Percentiles rank a stretch among this genome's conserved stretches.
Conservation (phyloP, 2,329 filamentous ascomycete species). For the Samsoniella hepiali region DNA sequence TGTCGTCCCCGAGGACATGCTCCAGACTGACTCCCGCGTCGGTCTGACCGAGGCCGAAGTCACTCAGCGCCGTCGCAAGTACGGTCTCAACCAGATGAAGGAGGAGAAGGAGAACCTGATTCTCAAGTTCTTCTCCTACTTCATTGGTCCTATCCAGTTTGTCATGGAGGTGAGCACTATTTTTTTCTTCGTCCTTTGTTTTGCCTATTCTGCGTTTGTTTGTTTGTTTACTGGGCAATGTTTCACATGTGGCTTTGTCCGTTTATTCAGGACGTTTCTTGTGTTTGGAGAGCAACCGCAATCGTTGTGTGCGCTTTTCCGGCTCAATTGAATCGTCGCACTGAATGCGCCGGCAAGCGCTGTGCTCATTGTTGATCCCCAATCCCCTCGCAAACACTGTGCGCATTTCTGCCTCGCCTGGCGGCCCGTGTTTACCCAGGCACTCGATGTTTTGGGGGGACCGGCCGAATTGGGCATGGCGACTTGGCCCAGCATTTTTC, state of each 20-base stretch:
- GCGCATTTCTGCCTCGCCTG: neutral
- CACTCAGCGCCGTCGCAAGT: constrained; percentile 60
- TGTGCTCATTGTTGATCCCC: neutral
- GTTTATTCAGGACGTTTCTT: neutral
- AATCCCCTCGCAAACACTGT: neutral
- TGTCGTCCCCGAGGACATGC: constrained; percentile 67
- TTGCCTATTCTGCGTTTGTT: neutral
- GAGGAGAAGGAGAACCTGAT: constrained; percentile 84
- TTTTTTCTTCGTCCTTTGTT: constrained; percentile 12
- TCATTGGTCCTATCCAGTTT: constrained; percentile 86
- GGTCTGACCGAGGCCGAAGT: constrained; percentile 75
- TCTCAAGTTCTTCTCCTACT: constrained; percentile 79
- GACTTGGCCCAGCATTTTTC: constrained; percentile 18
- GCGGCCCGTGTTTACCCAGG: constrained; percentile 9
- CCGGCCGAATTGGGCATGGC: constrained; percentile 15
- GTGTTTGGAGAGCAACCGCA: neutral
- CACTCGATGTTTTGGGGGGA: constrained; percentile 21
- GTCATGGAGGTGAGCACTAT: constrained; percentile 74
- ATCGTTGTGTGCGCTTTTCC: neutral
- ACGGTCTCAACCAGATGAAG: constrained; percentile 85
- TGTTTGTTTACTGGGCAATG: constrained; percentile 8
- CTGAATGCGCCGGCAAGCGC: constrained; percentile 3
- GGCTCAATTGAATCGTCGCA: neutral
- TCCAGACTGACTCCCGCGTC: constrained; percentile 69
- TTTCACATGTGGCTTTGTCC: constrained; percentile 1